Evolutionary conservation across 331 rosid species (phyloP).

Genomic region (Malus hybrid): DNA sequence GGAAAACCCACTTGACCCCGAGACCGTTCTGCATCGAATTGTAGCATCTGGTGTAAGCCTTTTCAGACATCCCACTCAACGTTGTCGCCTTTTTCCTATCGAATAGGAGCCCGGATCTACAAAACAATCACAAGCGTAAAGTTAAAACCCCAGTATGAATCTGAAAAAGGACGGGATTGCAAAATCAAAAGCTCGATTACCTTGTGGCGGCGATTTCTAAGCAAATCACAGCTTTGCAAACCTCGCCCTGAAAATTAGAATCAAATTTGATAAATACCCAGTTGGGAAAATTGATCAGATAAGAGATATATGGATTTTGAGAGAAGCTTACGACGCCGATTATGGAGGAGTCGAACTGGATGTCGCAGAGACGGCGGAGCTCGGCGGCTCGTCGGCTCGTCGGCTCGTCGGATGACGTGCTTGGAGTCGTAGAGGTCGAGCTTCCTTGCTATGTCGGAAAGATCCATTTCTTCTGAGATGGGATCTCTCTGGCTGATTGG

Average conservation of each 20-base stretch:
- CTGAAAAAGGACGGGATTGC: no score
- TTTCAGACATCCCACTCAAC: constrained; percentile 80
- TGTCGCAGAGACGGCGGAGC: constrained; percentile 71
- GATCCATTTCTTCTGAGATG: constrained; percentile 38
- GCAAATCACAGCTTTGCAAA: constrained; percentile 74
- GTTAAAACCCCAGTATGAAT: background rate
- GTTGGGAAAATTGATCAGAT: background rate
- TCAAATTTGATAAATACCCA: background rate
- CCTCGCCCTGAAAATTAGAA: constrained; percentile 49
- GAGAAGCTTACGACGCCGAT: constrained; percentile 56
- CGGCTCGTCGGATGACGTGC: constrained; percentile 54
- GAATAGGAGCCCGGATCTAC: constrained; percentile 45
- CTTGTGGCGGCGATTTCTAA: constrained; percentile 76
- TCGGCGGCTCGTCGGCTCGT: constrained; percentile 75
- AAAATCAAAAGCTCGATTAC: constrained; percentile 6
- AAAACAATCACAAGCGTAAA: background rate
- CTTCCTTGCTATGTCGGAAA: constrained; percentile 52
- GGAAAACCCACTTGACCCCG: constrained; percentile 60
- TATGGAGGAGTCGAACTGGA: constrained; percentile 71
- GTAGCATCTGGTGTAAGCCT: constrained; percentile 72
- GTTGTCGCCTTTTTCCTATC: constrained; percentile 61
- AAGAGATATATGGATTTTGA: background rate
- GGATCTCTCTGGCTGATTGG: background rate
- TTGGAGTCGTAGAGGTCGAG: constrained; percentile 53
- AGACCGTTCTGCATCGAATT: constrained; percentile 77